Evolutionary conservation across 345 rosid genomes (phyloP), one percentile per base, ranked within the genome.

Genomic region (Hirschfeldia incana): DNA sequence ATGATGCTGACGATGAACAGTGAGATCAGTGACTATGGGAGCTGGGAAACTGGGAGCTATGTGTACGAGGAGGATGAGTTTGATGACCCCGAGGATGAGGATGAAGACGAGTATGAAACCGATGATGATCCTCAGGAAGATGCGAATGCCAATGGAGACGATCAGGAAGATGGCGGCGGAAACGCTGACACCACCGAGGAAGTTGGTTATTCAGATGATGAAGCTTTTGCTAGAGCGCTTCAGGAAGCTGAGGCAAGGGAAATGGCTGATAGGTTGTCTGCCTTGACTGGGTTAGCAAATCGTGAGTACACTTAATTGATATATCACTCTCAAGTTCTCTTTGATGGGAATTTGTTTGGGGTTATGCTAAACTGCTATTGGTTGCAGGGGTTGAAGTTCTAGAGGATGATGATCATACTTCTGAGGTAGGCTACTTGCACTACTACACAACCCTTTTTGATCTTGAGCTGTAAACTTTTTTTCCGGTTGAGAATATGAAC

Each of bases 201-300:
- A 3, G 87, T 81, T 66, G 86, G 68, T 28, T 92, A 83, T 85
- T 84, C 91, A 2, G 91, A 92, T 77, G 98, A 96, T 30, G 97
- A 96, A 84, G 91, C 95, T 0, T 93, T 84, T 83, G 98, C 98
- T 28, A 89, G 97, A 85, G 97, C 97, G 33, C 82, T 93, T 53
- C 99, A 92, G 85, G 98, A 93, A 72, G 91, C 90, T 71, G 99
- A 93, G 83, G 99, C 92, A 78, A 87, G 95, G 69, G 94, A 89
- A 30, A 86, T 93, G 92, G 84, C 94, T 60, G 91, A 89, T 74
- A 88, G 94, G 80, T 72, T 96, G 83, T 84, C 91, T 39, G 93
- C 99, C 51, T 88, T 90, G 71, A 77, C 95, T 64, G 91, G 91
- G 60, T 83, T 96, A 44, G 80, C 81, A 74, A 92, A 86, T 26